Conservation (phyloP, 345 rosid species). For the Syzygium grande region DNA sequence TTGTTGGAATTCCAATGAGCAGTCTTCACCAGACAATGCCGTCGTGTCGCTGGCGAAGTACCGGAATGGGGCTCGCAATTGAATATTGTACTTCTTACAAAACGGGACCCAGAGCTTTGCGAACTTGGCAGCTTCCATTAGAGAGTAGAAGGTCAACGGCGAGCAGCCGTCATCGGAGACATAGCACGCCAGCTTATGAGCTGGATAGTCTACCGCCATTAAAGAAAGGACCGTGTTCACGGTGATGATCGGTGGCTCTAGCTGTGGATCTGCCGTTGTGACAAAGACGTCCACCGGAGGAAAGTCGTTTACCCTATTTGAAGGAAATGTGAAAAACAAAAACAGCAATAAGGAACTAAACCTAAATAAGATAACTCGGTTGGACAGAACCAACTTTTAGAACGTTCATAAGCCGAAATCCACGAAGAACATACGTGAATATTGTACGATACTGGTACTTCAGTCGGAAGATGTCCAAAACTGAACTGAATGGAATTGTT, state of each 20-base stretch:
- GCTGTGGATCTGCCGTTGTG: slow-evolving; percentile 38
- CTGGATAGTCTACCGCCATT: slow-evolving; percentile 54
- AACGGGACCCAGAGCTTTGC: slow-evolving; percentile 73
- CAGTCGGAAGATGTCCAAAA: not conserved
- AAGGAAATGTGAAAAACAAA: not conserved
- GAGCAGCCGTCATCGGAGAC: slow-evolving; percentile 62
- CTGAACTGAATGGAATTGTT: not conserved
- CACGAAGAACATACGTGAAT: not conserved
- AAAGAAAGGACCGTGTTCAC: slow-evolving; percentile 44
- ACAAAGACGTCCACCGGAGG: slow-evolving; percentile 56
- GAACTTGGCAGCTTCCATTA: slow-evolving; percentile 51
- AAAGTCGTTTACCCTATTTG: slow-evolving; percentile 29
- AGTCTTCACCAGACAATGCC: not conserved
- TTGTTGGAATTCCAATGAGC: slow-evolving; percentile 28
- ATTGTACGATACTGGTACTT: not conserved
- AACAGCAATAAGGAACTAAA: not conserved
- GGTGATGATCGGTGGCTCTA: slow-evolving; percentile 41
- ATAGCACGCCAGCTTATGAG: slow-evolving; percentile 43
- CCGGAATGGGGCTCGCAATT: slow-evolving; percentile 66
- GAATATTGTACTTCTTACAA: slow-evolving; percentile 46
- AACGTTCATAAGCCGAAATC: not conserved
- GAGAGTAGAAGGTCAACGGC: slow-evolving; percentile 40
- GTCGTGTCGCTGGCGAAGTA: slow-evolving; percentile 23
- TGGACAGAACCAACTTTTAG: not conserved
- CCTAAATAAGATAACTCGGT: not conserved